Evolutionary conservation across 2,329 filamentous ascomycete species (phyloP).

Genomic region (Ophiostoma australiae): DNA sequence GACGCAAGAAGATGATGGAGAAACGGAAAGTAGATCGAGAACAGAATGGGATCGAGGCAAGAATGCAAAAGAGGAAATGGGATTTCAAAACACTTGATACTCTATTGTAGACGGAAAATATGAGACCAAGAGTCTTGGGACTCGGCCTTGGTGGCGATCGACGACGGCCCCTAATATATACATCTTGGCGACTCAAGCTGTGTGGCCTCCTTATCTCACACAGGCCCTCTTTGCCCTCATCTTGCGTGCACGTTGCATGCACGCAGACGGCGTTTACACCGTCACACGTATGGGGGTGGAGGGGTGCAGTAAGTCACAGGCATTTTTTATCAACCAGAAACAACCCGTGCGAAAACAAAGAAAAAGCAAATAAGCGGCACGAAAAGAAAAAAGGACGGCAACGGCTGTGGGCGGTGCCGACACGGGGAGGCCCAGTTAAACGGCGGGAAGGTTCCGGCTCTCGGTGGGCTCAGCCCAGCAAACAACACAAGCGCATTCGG

Average conservation of each 20-base stretch:
- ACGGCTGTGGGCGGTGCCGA: conserved; percentile 6
- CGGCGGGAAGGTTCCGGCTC: neutral
- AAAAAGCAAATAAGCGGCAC: neutral
- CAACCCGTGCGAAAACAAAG: no score
- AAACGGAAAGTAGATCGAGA: conserved; percentile 4
- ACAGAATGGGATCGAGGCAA: neutral
- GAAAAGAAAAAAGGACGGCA: neutral
- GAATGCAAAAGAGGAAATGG: conserved; percentile 11
- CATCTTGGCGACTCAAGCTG: conserved; percentile 12
- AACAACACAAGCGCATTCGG: neutral
- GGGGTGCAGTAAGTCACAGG: neutral
- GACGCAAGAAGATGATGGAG: neutral
- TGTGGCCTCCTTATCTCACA: conserved; percentile 5
- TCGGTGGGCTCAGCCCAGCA: neutral
- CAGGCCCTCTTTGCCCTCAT: neutral
- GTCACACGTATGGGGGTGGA: neutral
- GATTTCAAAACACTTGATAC: neutral
- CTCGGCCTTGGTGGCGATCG: conserved; percentile 16
- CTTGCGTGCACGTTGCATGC: conserved; percentile 3
- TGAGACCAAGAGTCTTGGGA: conserved; percentile 9
- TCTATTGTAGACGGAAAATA: conserved; percentile 3
- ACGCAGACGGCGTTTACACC: neutral
- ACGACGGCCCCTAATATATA: conserved; percentile 11
- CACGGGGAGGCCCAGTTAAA: neutral
- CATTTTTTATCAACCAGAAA: no score